Evolutionary conservation across 2,329 filamentous ascomycete species (phyloP).

Genomic region (Alternaria triticimaculans): DNA sequence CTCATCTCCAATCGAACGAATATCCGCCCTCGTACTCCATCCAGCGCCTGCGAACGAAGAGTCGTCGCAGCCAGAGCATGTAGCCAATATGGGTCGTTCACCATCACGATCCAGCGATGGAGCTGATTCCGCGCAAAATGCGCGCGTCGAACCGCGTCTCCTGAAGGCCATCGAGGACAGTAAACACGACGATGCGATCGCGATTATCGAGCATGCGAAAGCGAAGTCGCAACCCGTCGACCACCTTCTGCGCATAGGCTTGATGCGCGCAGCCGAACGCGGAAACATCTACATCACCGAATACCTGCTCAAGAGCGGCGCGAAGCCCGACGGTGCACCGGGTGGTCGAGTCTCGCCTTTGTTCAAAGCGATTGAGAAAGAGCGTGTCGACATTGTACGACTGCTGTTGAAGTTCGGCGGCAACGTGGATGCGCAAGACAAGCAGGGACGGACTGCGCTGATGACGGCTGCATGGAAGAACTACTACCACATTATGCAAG

Average conservation of each 20-base stretch:
- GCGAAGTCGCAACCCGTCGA: slow-evolving; percentile 40
- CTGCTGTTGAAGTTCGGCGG: slow-evolving; percentile 42
- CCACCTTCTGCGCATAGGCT: slow-evolving; percentile 45
- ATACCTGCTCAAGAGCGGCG: slow-evolving; percentile 42
- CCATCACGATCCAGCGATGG: slow-evolving; percentile 47
- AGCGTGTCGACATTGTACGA: slow-evolving; percentile 38
- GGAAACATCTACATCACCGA: slow-evolving; percentile 39
- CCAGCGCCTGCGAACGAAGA: slow-evolving; percentile 2
- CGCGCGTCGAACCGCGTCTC: slow-evolving; percentile 43
- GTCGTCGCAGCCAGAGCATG: slow-evolving; percentile 17
- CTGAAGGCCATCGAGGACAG: slow-evolving; percentile 45
- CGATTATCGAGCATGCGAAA: slow-evolving; percentile 46
- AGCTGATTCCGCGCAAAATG: slow-evolving; percentile 33
- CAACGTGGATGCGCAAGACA: slow-evolving; percentile 44
- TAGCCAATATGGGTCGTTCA: slow-evolving; percentile 40
- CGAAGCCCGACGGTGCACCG: slow-evolving; percentile 43
- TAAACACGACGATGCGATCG: slow-evolving; percentile 37
- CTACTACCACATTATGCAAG: slow-evolving; percentile 42
- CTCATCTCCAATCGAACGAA: slow-evolving; percentile 9
- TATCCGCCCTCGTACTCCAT: background rate
- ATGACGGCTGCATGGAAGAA: slow-evolving; percentile 49
- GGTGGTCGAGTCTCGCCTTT: slow-evolving; percentile 40
- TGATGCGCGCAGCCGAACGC: slow-evolving; percentile 45
- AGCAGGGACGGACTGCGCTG: slow-evolving; percentile 46
- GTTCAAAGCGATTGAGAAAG: slow-evolving; percentile 42